Base-by-base conservation (phyloP, 2,329 filamentous ascomycete genomes). In the Pseudogymnoascus sp. region DNA sequence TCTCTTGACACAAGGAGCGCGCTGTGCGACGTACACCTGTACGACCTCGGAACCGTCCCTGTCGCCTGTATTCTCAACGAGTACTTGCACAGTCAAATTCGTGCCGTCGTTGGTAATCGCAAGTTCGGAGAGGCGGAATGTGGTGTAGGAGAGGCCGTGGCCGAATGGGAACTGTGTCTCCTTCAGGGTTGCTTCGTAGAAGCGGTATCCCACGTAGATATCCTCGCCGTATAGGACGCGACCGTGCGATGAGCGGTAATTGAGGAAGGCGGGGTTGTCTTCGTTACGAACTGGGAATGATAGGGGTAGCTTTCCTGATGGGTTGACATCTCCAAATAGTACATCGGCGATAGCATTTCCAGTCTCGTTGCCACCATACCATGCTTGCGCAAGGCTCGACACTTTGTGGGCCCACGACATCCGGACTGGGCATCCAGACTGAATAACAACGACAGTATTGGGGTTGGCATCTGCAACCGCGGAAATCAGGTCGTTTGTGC, bases 71-170 rank as follows among this genome's bases (percentile, higher is more conserved):
- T 91, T 91, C 61, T 77, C 78, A 2, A 90, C 73, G 0, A 75
- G 78, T 4, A 84, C 75, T 0, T 75, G 75, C 2, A 83, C 81
- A 2, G 76, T 71, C 2, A 81, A 71, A 64, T 82, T 78, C 64
- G 84, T 83, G 0, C 83, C 82, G 64, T 82, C 81, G 44, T 57
- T 57, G 26, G 26, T 57, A 19, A 57, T n/a, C 26, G n/a, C 28
- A 4, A 86, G 76, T 50, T 80, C 76, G 1, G 78, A 81, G 67
- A 82, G 80, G 15, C 72, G 68, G 72, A 93, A 92, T 0, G 78
- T 83, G 0, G 88, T 91, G 74, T 91, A 93, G 13, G 87, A 89
- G 1, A 93, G 79, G 1, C 90, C 90, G 71, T 91, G 86, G n/a
- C 90, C 89, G 71, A 57, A 57, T 35, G 50, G 50, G 17, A 57